A percentile compares a stretch with the other conserved stretches of the same genome.
phyloP scores from a whole-genome alignment of 2,329 filamentous ascomycete genomes.

The Hymenoscyphus occultus region DNA sequence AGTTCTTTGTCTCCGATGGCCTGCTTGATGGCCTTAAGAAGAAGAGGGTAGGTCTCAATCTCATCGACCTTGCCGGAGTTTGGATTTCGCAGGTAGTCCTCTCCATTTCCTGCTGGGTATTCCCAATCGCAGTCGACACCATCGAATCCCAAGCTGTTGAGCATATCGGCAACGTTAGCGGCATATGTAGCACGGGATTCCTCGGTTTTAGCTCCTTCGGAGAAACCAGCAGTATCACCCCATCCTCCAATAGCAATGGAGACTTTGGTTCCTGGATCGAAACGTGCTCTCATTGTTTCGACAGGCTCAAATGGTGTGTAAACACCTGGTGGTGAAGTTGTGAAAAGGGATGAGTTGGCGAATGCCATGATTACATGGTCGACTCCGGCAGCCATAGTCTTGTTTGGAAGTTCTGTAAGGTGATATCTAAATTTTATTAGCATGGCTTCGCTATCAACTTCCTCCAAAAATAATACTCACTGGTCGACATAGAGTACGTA shows the following conservation, averaged over 20 bases:
- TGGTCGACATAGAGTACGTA: slow-evolving; percentile 31
- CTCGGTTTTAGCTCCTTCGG: slow-evolving; percentile 50
- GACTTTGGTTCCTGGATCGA: slow-evolving; percentile 56
- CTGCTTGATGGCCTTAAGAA: slow-evolving; percentile 44
- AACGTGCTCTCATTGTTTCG: slow-evolving; percentile 19
- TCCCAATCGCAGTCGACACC: slow-evolving; percentile 55
- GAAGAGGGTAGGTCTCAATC: slow-evolving; percentile 59
- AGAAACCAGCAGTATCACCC: slow-evolving; percentile 66
- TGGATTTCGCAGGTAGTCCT: slow-evolving; percentile 63
- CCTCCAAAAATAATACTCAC: background rate
- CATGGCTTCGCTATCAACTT: background rate
- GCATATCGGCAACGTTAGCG: slow-evolving; percentile 60
- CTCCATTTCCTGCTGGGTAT: slow-evolving; percentile 64
- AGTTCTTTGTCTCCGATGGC: slow-evolving; percentile 47
- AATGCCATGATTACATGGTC: slow-evolving; percentile 26
- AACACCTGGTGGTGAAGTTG: slow-evolving; percentile 17
- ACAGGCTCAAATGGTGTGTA: slow-evolving; percentile 25
- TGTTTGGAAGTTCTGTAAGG: slow-evolving; percentile 20
- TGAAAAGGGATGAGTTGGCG: slow-evolving; percentile 24
- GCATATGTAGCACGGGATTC: slow-evolving; percentile 57
- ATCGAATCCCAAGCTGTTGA: slow-evolving; percentile 60
- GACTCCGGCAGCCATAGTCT: slow-evolving; percentile 21
- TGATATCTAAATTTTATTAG: slow-evolving; percentile 5
- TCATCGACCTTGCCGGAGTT: slow-evolving; percentile 60
- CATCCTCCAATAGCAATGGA: slow-evolving; percentile 73